A percentile compares a stretch with the other conserved stretches of the same genome.
Conservation (phyloP, 1,284 basidiomycete species). For the Fomitopsis pinicola region DNA sequence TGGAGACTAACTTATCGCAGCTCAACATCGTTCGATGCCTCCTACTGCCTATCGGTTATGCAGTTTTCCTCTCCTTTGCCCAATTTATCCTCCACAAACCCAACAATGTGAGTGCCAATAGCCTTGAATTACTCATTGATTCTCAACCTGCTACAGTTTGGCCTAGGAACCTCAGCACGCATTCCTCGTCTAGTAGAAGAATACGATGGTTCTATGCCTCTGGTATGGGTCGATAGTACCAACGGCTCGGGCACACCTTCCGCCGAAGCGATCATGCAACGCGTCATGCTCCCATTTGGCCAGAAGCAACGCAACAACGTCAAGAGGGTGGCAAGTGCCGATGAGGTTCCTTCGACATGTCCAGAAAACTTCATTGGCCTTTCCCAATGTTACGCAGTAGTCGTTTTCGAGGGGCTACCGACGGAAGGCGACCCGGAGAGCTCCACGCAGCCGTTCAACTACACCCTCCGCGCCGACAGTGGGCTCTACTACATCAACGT, state of each 20-base stretch:
- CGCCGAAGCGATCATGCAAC: constrained; percentile 53
- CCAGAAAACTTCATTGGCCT: constrained; percentile 71
- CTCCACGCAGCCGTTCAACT: constrained; percentile 46
- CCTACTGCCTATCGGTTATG: constrained; percentile 66
- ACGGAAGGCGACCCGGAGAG: constrained; percentile 20
- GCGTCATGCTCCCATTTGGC: constrained; percentile 47
- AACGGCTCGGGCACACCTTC: constrained; percentile 45
- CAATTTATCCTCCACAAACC: constrained; percentile 52
- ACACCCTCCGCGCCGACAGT: constrained; percentile 68
- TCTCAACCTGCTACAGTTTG: constrained; percentile 40
- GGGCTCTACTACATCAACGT: constrained; percentile 67
- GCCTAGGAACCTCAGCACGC: constrained; percentile 51
- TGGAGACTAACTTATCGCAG: constrained; percentile 24
- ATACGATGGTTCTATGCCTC: constrained; percentile 45
- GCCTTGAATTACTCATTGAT: not conserved
- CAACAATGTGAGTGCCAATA: constrained; percentile 41
- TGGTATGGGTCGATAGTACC: constrained; percentile 66
- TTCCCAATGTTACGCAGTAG: constrained; percentile 67
- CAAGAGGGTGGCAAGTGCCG: constrained; percentile 39
- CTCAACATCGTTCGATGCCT: constrained; percentile 66
- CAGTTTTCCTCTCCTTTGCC: constrained; percentile 62
- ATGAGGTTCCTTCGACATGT: constrained; percentile 53
- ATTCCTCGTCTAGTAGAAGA: constrained; percentile 44
- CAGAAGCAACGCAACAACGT: constrained; percentile 40
- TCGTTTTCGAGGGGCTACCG: constrained; percentile 62